Conservation (phyloP, 2,329 filamentous ascomycete genomes). For the Trichoderma oligosporum region DNA sequence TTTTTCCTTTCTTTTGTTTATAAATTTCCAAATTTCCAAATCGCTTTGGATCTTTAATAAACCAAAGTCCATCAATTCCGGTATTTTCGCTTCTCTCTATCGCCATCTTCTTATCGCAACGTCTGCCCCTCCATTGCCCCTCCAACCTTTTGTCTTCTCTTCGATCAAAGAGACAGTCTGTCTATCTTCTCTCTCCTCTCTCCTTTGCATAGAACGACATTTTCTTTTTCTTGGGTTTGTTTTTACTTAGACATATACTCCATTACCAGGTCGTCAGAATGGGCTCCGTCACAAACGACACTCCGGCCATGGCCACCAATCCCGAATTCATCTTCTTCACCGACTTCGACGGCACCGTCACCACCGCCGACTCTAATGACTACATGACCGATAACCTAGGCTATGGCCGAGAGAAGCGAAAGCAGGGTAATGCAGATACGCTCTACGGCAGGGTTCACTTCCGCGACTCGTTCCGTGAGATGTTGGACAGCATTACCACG, state of each 20-base stretch:
- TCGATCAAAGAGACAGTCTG: background rate
- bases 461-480: slow-evolving; percentile 81
- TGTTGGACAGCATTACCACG: slow-evolving; percentile 81
- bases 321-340: slow-evolving; percentile 98
- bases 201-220: no score
- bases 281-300: slow-evolving; percentile 41
- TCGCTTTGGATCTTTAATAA: background rate
- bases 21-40: background rate
- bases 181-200: background rate
- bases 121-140: slow-evolving; percentile 17
- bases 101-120: slow-evolving; percentile 4
- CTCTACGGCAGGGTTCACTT: slow-evolving; percentile 69
- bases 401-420: slow-evolving; percentile 69
- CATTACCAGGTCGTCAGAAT: slow-evolving; percentile 37
- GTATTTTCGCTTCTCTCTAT: background rate
- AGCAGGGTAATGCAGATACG: slow-evolving; percentile 70
- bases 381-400: slow-evolving; percentile 87
- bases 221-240: no score
- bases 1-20: background rate
- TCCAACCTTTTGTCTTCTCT: background rate
- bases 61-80: background rate
- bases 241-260: no score
- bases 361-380: slow-evolving; percentile 63
- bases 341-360: slow-evolving; percentile 97
- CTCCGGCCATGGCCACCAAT: slow-evolving; percentile 60